phyloP scores from a whole-genome alignment of 352 stramenopile species.

The Discostella stelligera region DNA sequence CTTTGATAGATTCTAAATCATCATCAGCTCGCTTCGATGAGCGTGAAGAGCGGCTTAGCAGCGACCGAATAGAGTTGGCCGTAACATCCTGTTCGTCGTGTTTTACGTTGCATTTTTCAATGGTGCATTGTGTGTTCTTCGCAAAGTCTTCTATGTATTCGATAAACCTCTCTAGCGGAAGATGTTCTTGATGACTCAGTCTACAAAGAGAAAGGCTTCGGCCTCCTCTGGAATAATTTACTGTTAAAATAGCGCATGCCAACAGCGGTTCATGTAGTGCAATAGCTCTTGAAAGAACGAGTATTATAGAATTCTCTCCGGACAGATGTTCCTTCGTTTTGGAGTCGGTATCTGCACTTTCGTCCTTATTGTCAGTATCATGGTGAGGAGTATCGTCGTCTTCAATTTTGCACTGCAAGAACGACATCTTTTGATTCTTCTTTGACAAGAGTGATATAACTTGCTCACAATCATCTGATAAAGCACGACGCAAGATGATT shows the following conservation, averaged over 20 bases:
- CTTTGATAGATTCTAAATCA: constrained; percentile 19
- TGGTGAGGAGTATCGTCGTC: neutral
- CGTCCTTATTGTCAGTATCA: neutral
- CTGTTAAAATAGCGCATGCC: constrained; percentile 63
- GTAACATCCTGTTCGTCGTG: constrained; percentile 16
- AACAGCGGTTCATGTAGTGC: constrained; percentile 62
- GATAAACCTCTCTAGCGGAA: constrained; percentile 67
- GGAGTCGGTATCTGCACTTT: neutral
- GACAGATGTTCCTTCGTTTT: neutral
- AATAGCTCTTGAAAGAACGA: constrained; percentile 65
- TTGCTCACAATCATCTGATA: constrained; percentile 48
- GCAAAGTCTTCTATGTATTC: constrained; percentile 68
- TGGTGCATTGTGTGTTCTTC: constrained; percentile 52
- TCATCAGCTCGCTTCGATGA: constrained; percentile 27
- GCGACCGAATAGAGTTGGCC: constrained; percentile 9
- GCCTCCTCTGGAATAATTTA: constrained; percentile 35
- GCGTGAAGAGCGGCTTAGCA: constrained; percentile 7
- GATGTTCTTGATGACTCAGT: constrained; percentile 51
- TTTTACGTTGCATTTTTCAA: constrained; percentile 13
- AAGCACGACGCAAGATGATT: constrained; percentile 56
- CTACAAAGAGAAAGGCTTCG: constrained; percentile 31
- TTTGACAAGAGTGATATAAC: constrained; percentile 54
- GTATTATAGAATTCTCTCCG: constrained; percentile 48
- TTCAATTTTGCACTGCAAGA: neutral
- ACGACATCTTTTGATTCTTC: constrained; percentile 1